A percentile compares a stretch with the other conserved stretches of the same genome.
These are phyloP conservation scores for Paramecium sonneborni DNA, from an alignment of 73 alveolate species.

Conservation along the genomic window DNA sequence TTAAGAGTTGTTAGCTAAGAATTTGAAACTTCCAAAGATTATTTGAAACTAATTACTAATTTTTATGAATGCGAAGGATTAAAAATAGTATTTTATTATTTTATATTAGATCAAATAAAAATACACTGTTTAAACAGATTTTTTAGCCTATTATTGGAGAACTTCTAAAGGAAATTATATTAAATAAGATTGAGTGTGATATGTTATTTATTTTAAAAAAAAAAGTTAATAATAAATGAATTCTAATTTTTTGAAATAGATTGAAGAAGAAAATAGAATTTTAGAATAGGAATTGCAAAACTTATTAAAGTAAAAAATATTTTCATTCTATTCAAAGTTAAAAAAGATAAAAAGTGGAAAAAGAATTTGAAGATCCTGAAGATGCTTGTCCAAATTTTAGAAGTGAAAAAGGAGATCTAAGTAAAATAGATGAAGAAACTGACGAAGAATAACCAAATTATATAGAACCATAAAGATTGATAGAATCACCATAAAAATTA, in stretches of 20 bases:
- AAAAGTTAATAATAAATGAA: not conserved
- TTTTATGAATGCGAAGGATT: constrained; percentile 40
- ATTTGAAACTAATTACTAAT: not conserved
- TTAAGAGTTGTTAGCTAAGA: constrained; percentile 36
- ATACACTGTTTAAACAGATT: not conserved
- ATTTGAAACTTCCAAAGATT: not conserved
- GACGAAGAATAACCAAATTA: constrained; percentile 18
- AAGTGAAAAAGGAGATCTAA: not conserved
- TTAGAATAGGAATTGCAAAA: constrained; percentile 14
- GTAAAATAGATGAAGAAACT: not conserved
- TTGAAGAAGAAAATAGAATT: constrained; percentile 12
- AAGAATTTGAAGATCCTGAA: not conserved
- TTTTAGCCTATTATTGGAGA: not conserved
- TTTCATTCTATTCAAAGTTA: not conserved
- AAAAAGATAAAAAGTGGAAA: not conserved
- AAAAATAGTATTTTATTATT: not conserved
- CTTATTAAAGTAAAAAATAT: not conserved
- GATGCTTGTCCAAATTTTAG: not conserved
- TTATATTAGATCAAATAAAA: not conserved
- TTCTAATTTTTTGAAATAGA: not conserved
- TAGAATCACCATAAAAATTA: constrained; percentile 1
- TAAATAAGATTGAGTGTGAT: not conserved
- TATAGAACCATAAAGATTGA: not conserved
- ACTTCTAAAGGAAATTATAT: not conserved
- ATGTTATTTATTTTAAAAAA: not conserved